Conservation (phyloP, 1,284 basidiomycete species). For the Ceratobasidium sp. region DNA sequence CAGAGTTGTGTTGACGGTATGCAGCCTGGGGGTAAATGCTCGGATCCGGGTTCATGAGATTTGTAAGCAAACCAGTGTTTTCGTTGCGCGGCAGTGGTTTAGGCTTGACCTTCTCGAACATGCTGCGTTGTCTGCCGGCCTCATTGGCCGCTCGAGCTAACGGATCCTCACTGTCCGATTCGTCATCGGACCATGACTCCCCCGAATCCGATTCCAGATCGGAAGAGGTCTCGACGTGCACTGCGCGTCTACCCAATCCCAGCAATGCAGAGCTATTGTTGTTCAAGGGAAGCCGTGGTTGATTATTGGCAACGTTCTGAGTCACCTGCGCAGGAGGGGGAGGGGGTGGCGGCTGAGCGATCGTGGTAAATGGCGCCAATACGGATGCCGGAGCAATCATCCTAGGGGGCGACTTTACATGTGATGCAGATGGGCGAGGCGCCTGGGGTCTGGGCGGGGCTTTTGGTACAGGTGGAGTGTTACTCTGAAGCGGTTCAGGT, state of each 20-base stretch:
- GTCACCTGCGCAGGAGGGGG: constrained; percentile 2
- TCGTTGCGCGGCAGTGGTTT: constrained; percentile 67
- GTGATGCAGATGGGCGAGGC: neutral
- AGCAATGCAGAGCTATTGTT: constrained; percentile 42
- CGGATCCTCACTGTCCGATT: constrained; percentile 49
- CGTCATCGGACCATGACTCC: constrained; percentile 60
- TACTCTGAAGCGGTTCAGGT: neutral
- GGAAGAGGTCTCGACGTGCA: constrained; percentile 48
- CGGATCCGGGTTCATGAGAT: constrained; percentile 78
- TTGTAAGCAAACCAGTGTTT: constrained; percentile 69
- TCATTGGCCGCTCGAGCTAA: constrained; percentile 65
- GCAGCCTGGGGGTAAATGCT: constrained; percentile 50
- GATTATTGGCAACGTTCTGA: neutral
- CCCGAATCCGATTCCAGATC: constrained; percentile 64
- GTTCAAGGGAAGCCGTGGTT: neutral
- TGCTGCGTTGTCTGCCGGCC: constrained; percentile 75
- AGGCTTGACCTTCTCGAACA: constrained; percentile 82
- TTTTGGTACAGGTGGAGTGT: neutral
- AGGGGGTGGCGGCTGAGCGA: neutral
- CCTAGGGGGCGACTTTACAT: constrained; percentile 28
- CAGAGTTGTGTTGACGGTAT: constrained; percentile 49
- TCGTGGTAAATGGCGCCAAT: constrained; percentile 37
- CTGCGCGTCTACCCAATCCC: constrained; percentile 31
- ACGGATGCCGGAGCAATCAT: constrained; percentile 29
- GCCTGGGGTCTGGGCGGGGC: constrained; percentile 2